These are phyloP conservation scores for Lantana camara DNA, from an alignment of 257 asterid genomes.

Conservation along the genomic window DNA sequence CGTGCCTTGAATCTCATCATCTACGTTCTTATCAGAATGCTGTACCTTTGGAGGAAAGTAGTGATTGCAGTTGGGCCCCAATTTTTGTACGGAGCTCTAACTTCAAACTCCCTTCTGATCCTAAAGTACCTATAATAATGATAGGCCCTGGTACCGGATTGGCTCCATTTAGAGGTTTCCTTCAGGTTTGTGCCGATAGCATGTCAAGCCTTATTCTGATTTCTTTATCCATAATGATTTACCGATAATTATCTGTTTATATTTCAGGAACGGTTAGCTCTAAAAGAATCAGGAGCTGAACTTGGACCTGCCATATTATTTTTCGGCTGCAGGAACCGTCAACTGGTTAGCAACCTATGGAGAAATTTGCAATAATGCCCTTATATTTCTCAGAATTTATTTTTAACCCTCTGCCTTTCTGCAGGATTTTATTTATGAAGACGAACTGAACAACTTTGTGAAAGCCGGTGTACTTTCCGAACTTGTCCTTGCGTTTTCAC, in stretches of 20 bases:
- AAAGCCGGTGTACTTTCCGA: slow-evolving; percentile 76
- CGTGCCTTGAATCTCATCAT: slow-evolving; percentile 16
- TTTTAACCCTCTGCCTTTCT: slow-evolving; percentile 17
- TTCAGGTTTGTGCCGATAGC: slow-evolving; percentile 67
- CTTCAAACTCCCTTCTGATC: slow-evolving; percentile 85
- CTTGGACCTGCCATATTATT: slow-evolving; percentile 84
- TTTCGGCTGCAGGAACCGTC: slow-evolving; percentile 93
- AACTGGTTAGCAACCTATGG: slow-evolving; percentile 53
- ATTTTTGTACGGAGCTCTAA: slow-evolving; percentile 81
- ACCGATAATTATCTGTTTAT: not conserved
- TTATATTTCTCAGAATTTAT: not conserved
- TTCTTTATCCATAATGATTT: slow-evolving; percentile 14
- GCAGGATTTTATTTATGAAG: slow-evolving; percentile 89
- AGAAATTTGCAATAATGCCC: slow-evolving; percentile 10
- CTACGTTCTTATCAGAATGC: slow-evolving; percentile 64
- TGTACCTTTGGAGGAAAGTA: slow-evolving; percentile 68
- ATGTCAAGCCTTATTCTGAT: slow-evolving; percentile 1
- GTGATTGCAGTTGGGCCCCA: slow-evolving; percentile 79
- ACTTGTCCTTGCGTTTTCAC: slow-evolving; percentile 83
- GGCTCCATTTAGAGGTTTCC: slow-evolving; percentile 99
- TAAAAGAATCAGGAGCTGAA: slow-evolving; percentile 79
- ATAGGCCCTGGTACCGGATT: slow-evolving; percentile 98
- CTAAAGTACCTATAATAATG: slow-evolving; percentile 83
- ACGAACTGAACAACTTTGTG: slow-evolving; percentile 68
- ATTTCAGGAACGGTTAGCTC: slow-evolving; percentile 89